Conservation (phyloP, 1,284 basidiomycete species). For the Puccinia triticina region DNA sequence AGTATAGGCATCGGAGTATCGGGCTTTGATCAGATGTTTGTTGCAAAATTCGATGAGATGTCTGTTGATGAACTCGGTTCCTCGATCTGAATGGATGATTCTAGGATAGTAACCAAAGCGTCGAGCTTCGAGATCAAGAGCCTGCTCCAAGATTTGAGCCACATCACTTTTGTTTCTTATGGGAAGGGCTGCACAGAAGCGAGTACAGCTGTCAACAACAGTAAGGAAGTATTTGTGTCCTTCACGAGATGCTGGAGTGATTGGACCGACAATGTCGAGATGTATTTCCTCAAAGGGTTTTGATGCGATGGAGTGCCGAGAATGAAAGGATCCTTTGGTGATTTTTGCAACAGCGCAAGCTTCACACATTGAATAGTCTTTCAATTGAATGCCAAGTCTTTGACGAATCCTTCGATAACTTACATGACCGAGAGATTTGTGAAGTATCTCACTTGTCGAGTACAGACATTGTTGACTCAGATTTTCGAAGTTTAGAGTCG, state of each 20-base stretch:
- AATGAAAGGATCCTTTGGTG: background rate
- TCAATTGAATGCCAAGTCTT: background rate
- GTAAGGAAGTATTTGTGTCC: background rate
- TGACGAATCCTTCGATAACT: background rate
- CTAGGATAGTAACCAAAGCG: background rate
- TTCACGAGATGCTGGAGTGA: background rate
- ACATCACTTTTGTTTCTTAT: background rate
- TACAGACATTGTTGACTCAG: background rate
- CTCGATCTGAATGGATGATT: conserved; percentile 17
- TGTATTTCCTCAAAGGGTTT: background rate
- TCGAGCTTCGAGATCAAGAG: background rate
- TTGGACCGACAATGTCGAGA: conserved; percentile 5
- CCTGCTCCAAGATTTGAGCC: background rate
- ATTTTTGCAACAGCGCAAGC: conserved; percentile 13
- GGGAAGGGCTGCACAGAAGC: background rate
- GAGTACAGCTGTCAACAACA: too few relatives aligned
- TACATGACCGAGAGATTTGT: background rate
- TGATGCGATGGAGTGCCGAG: background rate
- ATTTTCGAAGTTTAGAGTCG: background rate
- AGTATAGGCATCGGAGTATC: background rate
- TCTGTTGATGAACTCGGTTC: background rate
- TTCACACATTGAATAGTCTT: background rate
- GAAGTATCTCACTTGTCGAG: background rate
- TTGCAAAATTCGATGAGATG: background rate
- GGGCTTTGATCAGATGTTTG: background rate